Percentiles rank a stretch among this genome's conserved stretches.
Evolutionary conservation across 495 filamentous ascomycete genomes (phyloP).

Genomic region (Penicillium goetzii): DNA sequence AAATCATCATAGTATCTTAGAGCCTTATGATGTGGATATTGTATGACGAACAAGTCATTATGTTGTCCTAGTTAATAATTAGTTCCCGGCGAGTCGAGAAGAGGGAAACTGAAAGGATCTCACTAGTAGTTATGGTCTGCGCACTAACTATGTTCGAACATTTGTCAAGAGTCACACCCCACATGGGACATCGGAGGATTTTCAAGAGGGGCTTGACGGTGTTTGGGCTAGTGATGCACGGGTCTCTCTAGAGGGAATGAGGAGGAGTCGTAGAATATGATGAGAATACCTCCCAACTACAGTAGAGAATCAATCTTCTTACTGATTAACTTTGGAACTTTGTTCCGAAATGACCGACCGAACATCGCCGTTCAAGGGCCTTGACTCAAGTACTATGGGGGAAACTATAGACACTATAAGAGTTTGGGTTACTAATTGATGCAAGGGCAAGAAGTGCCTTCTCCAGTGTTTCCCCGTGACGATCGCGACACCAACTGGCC

Average conservation of each 20-base stretch:
- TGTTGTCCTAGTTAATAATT: background rate
- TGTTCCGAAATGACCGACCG: background rate
- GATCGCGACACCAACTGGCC: slow-evolving; percentile 38
- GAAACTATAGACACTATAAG: background rate
- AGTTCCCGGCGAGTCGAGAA: background rate
- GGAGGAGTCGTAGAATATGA: background rate
- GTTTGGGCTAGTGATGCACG: slow-evolving; percentile 18
- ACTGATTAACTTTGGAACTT: background rate
- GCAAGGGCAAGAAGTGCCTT: slow-evolving; percentile 42
- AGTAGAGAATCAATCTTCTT: background rate
- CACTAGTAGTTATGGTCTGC: background rate
- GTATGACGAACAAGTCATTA: background rate
- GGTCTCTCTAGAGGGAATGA: slow-evolving; percentile 13
- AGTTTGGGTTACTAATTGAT: slow-evolving; percentile 34
- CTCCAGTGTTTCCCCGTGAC: slow-evolving; percentile 39
- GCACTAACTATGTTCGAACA: background rate
- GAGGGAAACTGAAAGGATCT: background rate
- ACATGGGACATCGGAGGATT: slow-evolving; percentile 22
- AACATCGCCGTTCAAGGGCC: slow-evolving; percentile 11
- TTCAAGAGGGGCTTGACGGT: background rate
- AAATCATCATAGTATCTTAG: background rate
- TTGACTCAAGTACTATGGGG: no score
- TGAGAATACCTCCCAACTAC: background rate
- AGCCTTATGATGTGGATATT: background rate
- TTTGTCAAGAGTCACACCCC: slow-evolving; percentile 21